Conservation (phyloP, 768 basidiomycete genomes). For the Tylopilus vinaceipallidus region DNA sequence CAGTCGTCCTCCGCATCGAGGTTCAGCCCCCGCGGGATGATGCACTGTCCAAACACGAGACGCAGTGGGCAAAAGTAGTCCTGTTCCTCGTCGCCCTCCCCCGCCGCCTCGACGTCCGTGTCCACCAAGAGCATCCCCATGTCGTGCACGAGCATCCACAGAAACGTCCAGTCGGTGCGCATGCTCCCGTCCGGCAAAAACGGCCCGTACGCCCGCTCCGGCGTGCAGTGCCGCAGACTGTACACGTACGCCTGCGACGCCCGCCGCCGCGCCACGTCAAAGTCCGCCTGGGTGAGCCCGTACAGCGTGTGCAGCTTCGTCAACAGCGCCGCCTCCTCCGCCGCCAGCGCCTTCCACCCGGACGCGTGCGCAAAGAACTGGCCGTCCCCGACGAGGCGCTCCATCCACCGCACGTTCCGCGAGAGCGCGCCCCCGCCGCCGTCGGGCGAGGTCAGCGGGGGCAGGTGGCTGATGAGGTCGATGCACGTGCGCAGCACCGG, state of each 20-base stretch:
- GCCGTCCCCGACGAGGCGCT: constrained; percentile 40
- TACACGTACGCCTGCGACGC: constrained; percentile 59
- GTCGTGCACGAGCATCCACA: constrained; percentile 54
- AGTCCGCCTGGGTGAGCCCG: constrained; percentile 51
- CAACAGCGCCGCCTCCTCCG: constrained; percentile 44
- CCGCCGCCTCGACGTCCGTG: constrained; percentile 31
- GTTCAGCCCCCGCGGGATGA: constrained; percentile 40
- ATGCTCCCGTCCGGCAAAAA: constrained; percentile 44
- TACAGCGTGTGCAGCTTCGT: constrained; percentile 54
- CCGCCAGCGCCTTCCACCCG: constrained; percentile 24
- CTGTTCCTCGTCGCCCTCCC: constrained; percentile 31
- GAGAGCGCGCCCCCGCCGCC: constrained; percentile 36
- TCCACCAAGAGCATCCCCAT: constrained; percentile 54
- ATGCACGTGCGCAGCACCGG: constrained; percentile 48
- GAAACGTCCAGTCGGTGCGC: constrained; percentile 57
- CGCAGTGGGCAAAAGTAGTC: constrained; percentile 42
- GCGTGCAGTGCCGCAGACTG: constrained; percentile 53
- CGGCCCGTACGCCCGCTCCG: constrained; percentile 55
- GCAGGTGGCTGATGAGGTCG: constrained; percentile 43
- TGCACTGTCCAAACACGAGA: constrained; percentile 52
- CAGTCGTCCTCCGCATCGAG: constrained; percentile 32
- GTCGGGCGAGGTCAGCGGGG: constrained; percentile 33
- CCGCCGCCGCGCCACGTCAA: constrained; percentile 30
- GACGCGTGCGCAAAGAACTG: constrained; percentile 42
- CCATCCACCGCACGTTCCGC: constrained; percentile 52